Percentiles rank a stretch among this genome's conserved stretches.
phyloP scores from a whole-genome alignment of 495 filamentous ascomycete species.

The Umbilicaria muhlenbergii region DNA sequence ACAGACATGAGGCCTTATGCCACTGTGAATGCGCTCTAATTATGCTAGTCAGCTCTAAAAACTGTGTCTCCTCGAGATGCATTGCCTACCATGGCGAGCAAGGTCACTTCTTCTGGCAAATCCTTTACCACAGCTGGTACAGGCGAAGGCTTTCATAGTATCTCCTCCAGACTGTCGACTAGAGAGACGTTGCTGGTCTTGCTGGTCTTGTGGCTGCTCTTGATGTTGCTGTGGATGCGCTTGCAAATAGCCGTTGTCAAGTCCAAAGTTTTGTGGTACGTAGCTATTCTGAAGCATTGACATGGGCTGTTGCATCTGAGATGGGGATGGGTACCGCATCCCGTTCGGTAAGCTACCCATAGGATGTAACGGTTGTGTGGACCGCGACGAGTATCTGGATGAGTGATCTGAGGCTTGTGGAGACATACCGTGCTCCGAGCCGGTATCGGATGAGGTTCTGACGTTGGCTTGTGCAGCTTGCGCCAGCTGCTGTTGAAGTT shows the following conservation, averaged over 20 bases:
- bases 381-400: slow-evolving; percentile 37
- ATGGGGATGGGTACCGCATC: slow-evolving; percentile 40
- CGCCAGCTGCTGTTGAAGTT: slow-evolving; percentile 38
- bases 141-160: slow-evolving; percentile 75
- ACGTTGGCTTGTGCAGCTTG: slow-evolving; percentile 28
- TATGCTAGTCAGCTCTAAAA: slow-evolving; percentile 15
- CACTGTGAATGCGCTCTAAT: slow-evolving; percentile 87
- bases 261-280: slow-evolving; percentile 19
- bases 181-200: slow-evolving; percentile 20
- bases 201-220: slow-evolving; percentile 16
- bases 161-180: slow-evolving; percentile 26
- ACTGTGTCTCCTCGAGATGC: not conserved
- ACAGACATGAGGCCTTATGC: slow-evolving; percentile 82
- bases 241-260: slow-evolving; percentile 18
- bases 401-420: slow-evolving; percentile 56
- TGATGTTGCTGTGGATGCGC: slow-evolving; percentile 15
- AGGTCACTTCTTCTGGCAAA: slow-evolving; percentile 93
- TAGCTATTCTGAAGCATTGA: slow-evolving; percentile 39
- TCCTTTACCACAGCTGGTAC: slow-evolving; percentile 75
- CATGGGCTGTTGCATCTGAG: slow-evolving; percentile 38
- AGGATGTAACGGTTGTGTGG: slow-evolving; percentile 28
- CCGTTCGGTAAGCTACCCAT: slow-evolving; percentile 30
- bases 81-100: slow-evolving; percentile 71
- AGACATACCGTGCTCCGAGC: slow-evolving; percentile 52
- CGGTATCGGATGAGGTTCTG: slow-evolving; percentile 33